Percentiles rank a stretch among this genome's conserved stretches.
These are phyloP conservation scores for Barnettozyma sp. DNA, from an alignment of 805 yeast genomes.

Conservation along the genomic window DNA sequence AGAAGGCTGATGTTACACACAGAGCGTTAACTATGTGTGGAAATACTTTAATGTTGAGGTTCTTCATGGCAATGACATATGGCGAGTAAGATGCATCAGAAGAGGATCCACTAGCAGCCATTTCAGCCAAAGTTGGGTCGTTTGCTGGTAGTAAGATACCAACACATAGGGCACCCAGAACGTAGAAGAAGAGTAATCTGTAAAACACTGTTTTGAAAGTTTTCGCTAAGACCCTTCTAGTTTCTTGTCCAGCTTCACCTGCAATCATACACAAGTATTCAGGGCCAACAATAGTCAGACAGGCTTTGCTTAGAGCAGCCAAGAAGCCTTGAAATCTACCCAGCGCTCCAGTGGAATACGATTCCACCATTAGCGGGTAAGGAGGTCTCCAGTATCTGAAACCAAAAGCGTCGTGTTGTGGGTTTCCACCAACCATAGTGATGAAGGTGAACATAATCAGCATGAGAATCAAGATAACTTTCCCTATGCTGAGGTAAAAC, in stretches of 20 bases:
- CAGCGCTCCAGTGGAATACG: conserved; percentile 46
- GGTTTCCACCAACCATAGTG: conserved; percentile 83
- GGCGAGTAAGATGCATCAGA: conserved; percentile 47
- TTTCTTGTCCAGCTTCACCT: conserved; percentile 64
- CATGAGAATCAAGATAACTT: conserved; percentile 62
- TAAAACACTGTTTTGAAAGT: conserved; percentile 67
- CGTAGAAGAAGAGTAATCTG: conserved; percentile 52
- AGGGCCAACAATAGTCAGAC: conserved; percentile 75
- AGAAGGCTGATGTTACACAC: conserved; percentile 46
- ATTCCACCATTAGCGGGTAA: conserved; percentile 51
- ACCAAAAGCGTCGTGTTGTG: conserved; percentile 52
- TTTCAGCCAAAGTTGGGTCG: conserved; percentile 42
- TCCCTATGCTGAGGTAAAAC: conserved; percentile 65
- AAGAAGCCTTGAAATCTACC: conserved; percentile 69
- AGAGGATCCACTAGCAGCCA: conserved; percentile 34
- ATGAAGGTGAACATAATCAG: conserved; percentile 63
- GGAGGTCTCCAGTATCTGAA: conserved; percentile 42
- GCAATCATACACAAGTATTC: conserved; percentile 78
- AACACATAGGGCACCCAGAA: conserved; percentile 57
- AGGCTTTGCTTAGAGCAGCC: conserved; percentile 58
- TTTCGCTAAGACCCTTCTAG: conserved; percentile 59
- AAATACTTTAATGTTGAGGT: conserved; percentile 42
- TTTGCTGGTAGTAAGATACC: conserved; percentile 60
- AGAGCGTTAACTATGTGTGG: conserved; percentile 45
- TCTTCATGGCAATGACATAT: conserved; percentile 47